phyloP scores from a whole-genome alignment of 768 basidiomycete genomes.

The Phaeotremella fagi region DNA sequence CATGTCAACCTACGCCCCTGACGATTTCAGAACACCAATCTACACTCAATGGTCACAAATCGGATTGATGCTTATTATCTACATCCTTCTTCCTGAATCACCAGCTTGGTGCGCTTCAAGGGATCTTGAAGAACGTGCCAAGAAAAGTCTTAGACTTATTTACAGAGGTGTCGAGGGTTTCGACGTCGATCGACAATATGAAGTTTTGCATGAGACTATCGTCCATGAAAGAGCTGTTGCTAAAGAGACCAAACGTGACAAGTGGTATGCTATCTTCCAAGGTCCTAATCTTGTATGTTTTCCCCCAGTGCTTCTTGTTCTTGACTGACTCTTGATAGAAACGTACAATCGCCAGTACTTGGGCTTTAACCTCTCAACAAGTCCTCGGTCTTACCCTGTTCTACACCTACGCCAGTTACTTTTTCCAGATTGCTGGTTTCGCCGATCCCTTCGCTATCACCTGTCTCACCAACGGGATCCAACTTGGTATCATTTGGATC shows the following conservation, averaged over 20 bases:
- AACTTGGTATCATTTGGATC: constrained; percentile 11
- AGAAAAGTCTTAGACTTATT: constrained; percentile 8
- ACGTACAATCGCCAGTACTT: constrained; percentile 13
- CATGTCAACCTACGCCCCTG: constrained; percentile 3
- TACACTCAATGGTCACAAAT: constrained; percentile 18
- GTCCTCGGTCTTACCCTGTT: constrained; percentile 19
- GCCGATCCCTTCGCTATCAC: constrained; percentile 22
- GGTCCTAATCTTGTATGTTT: no score
- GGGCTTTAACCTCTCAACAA: constrained; percentile 17
- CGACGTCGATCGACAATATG: constrained; percentile 21
- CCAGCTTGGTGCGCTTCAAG: constrained; percentile 19
- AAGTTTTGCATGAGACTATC: constrained; percentile 16
- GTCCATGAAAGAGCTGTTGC: constrained; percentile 19
- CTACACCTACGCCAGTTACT: constrained; percentile 11
- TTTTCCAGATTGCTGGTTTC: constrained; percentile 23
- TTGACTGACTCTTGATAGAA: no score
- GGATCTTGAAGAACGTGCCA: constrained; percentile 14
- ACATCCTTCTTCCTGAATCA: constrained; percentile 23
- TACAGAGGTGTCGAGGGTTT: constrained; percentile 19
- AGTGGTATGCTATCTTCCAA: no score
- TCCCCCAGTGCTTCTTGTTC: no score
- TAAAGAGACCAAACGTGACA: no score
- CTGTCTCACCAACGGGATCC: constrained; percentile 14
- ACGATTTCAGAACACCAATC: constrained; percentile 21
- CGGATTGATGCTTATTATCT: constrained; percentile 23